Base-by-base conservation (phyloP, 2,329 filamentous ascomycete genomes). In the Diaporthe batatas region DNA sequence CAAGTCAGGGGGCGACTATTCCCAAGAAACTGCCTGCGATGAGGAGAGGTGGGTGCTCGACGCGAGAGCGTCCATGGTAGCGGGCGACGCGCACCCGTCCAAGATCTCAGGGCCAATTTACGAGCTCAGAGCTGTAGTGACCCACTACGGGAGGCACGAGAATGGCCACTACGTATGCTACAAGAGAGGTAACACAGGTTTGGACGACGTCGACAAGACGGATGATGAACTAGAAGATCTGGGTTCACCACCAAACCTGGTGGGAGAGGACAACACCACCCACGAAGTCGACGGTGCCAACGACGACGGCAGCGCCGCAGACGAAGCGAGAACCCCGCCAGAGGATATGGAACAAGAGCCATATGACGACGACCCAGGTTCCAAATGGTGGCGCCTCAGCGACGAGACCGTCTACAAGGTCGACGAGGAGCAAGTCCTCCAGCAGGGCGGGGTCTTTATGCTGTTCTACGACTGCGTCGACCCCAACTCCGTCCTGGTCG, bases 111-210 rank as follows among this genome's bases (percentile, higher is more conserved):
- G 90, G 3, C 87, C 86, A 36, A 85, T 92, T 1, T 98, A 97
- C 80, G 90, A 94, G 79, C 85, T 98, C 21, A 90, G 93, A 69
- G 94, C 95, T 39, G 93, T 96, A 0, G 90, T 98, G 12, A 96
- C 94, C 0, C 96, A 98, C 80, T 94, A 93, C 75, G 96, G 96
- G 5, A 88, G 93, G 42, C 96, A 98, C 80, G 95, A 98, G 75
- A 98, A 97, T 77, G 96, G 96, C 0, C 96, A 99, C 83, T 98
- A 99, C 77, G 91, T 98, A 51, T 97, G 94, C 80, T 98, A 96
- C 81, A 89, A 94, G 68, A 93, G 92, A 78, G 78, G 92, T 94
- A 78, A 86, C 89, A 21, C 78, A 79, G 12, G 73, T 75, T 42
- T 76, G 53, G 18, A 36, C 25, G 29, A 25, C 29, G n/a, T 16